phyloP scores from a whole-genome alignment of 2,329 filamentous ascomycete genomes.

The Monilinia fructigena region DNA sequence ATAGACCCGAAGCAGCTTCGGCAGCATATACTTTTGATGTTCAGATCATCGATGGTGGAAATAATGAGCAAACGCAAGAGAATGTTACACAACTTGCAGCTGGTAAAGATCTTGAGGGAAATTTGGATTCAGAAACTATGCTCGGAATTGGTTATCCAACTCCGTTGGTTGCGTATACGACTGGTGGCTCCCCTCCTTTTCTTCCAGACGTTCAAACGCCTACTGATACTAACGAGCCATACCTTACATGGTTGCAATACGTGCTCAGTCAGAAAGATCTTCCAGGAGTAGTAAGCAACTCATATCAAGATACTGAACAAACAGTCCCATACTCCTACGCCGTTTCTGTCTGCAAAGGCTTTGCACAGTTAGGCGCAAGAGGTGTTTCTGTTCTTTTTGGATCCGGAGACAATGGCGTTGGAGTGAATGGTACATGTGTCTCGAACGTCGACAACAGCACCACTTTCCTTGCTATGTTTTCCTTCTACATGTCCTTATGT shows the following conservation, averaged over 20 bases:
- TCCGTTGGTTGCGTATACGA: slow-evolving; percentile 53
- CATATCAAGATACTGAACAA: slow-evolving; percentile 58
- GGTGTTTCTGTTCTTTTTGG: slow-evolving; percentile 53
- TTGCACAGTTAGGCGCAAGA: slow-evolving; percentile 53
- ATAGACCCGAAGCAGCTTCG: slow-evolving; percentile 28
- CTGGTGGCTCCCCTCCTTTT: slow-evolving; percentile 55
- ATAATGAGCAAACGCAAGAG: slow-evolving; percentile 25
- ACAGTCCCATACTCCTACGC: slow-evolving; percentile 54
- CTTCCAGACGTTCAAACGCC: slow-evolving; percentile 44
- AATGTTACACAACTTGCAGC: slow-evolving; percentile 25
- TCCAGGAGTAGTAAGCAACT: slow-evolving; percentile 56
- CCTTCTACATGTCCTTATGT: slow-evolving; percentile 66
- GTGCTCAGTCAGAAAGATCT: slow-evolving; percentile 47
- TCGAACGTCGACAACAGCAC: slow-evolving; percentile 58
- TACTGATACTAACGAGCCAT: slow-evolving; percentile 50
- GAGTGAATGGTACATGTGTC: slow-evolving; percentile 40
- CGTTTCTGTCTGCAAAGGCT: slow-evolving; percentile 50
- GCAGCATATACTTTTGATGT: slow-evolving; percentile 24
- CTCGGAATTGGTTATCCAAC: slow-evolving; percentile 53
- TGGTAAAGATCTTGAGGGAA: slow-evolving; percentile 47
- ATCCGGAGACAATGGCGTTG: slow-evolving; percentile 52
- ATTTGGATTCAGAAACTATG: slow-evolving; percentile 57
- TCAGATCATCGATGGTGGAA: slow-evolving; percentile 22
- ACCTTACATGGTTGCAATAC: slow-evolving; percentile 53
- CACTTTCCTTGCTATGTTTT: slow-evolving; percentile 61